Evolutionary conservation across 2,329 filamentous ascomycete genomes (phyloP).

Genomic region (Stachybotrys chartarum): DNA sequence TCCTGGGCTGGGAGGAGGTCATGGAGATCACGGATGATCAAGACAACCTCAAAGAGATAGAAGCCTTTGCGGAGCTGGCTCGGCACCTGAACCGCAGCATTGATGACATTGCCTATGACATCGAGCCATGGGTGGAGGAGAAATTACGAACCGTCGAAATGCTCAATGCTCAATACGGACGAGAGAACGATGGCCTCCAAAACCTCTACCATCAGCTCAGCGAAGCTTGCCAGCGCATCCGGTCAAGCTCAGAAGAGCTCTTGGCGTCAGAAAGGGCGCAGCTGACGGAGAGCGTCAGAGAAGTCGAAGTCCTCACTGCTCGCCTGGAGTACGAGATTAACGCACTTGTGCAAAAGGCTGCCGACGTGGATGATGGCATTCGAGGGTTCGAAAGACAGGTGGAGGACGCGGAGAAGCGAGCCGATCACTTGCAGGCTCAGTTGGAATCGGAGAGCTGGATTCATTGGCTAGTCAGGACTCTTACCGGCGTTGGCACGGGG

Average conservation of each 20-base stretch:
- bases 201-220: conserved; percentile 60
- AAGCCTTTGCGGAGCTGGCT: conserved; percentile 43
- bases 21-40: conserved; percentile 28
- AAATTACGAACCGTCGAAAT: conserved; percentile 49
- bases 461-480: conserved; percentile 55
- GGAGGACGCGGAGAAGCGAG: conserved; percentile 58
- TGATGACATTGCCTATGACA: conserved; percentile 38
- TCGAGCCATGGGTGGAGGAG: conserved; percentile 54
- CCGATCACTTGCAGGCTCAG: conserved; percentile 54
- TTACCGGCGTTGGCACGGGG: conserved; percentile 54
- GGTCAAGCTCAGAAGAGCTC: conserved; percentile 60
- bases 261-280: conserved; percentile 61
- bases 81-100: conserved; percentile 48
- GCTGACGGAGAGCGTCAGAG: conserved; percentile 65
- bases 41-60: conserved; percentile 17
- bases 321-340: conserved; percentile 91
- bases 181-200: conserved; percentile 59
- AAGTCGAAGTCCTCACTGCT: conserved; percentile 73
- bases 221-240: conserved; percentile 62
- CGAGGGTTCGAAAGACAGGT: conserved; percentile 74
- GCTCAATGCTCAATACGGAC: conserved; percentile 55
- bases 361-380: conserved; percentile 81
- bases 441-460: conserved; percentile 59
- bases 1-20: conserved; percentile 59
- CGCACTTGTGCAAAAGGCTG: conserved; percentile 68